Conservation (phyloP, 192 early-diverging fungal species). For the Spinellus fusiger region DNA sequence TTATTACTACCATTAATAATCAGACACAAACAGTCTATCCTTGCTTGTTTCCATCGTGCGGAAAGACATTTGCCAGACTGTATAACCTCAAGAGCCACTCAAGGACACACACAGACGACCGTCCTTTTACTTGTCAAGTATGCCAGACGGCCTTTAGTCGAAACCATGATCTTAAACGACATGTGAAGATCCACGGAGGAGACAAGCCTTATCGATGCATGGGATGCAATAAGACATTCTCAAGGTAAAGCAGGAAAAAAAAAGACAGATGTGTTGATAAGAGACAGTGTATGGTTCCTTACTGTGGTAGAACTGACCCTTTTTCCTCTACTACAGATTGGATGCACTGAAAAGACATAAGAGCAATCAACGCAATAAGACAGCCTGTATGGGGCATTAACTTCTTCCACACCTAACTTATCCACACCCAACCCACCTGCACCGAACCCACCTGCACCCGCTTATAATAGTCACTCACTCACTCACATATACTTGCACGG, state of each 20-base stretch:
- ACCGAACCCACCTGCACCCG: no score
- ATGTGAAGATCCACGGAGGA: slow-evolving; percentile 70
- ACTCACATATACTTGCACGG: neutral
- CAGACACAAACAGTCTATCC: slow-evolving; percentile 30
- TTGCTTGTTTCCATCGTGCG: slow-evolving; percentile 69
- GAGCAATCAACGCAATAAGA: slow-evolving; percentile 12
- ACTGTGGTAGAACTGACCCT: neutral
- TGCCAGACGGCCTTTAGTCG: slow-evolving; percentile 51
- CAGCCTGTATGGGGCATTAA: neutral
- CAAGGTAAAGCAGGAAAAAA: slow-evolving; percentile 34
- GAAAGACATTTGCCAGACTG: slow-evolving; percentile 76
- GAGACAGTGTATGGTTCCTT: neutral
- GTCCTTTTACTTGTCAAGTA: slow-evolving; percentile 58
- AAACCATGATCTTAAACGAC: slow-evolving; percentile 71
- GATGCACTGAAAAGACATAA: slow-evolving; percentile 66
- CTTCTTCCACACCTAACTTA: neutral
- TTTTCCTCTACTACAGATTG: slow-evolving; percentile 6
- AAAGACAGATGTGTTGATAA: neutral
- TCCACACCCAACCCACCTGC: no score
- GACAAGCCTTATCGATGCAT: slow-evolving; percentile 71
- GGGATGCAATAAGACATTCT: slow-evolving; percentile 70
- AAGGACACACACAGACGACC: slow-evolving; percentile 73
- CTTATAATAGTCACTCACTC: no score
- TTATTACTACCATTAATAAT: slow-evolving; percentile 26
- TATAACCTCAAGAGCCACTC: slow-evolving; percentile 90